Evolutionary conservation across 768 basidiomycete genomes (phyloP).

Genomic region (Leccinum boreale): DNA sequence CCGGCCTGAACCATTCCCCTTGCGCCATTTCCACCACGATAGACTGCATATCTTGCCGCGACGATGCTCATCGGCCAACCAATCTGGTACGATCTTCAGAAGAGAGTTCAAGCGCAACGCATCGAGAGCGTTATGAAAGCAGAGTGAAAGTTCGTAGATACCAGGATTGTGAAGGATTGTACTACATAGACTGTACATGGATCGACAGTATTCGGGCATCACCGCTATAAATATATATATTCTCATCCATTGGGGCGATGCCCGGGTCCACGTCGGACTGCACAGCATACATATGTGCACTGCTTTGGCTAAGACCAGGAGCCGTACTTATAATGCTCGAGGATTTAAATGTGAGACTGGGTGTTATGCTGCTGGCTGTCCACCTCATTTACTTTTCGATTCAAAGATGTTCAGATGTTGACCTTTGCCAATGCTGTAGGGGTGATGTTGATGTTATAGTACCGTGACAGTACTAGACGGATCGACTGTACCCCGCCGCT

Average conservation of each 20-base stretch:
- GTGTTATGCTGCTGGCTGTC: too few relatives aligned
- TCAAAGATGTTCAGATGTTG: neutral
- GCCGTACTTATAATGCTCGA: too few relatives aligned
- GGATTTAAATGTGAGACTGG: too few relatives aligned
- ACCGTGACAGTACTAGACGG: too few relatives aligned
- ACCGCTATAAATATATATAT: too few relatives aligned
- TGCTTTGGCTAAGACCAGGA: too few relatives aligned
- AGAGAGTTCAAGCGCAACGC: constrained; percentile 59
- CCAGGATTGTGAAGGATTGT: neutral
- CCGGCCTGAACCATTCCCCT: neutral
- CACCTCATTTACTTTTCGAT: neutral
- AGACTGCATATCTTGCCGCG: constrained; percentile 53
- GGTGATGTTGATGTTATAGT: neutral
- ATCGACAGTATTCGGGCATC: neutral
- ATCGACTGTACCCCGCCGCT: too few relatives aligned
- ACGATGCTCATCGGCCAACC: constrained; percentile 57
- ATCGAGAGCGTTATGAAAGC: constrained; percentile 83
- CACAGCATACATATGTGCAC: too few relatives aligned
- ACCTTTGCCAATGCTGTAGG: too few relatives aligned
- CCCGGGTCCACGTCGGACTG: too few relatives aligned
- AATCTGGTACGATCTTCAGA: constrained; percentile 50
- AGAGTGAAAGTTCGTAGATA: constrained; percentile 39
- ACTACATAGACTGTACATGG: neutral
- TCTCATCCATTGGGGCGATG: neutral
- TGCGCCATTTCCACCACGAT: neutral